A percentile compares a stretch with the other conserved stretches of the same genome.
phyloP scores from a whole-genome alignment of 2,329 filamentous ascomycete genomes.

The Beauveria medogensis region DNA sequence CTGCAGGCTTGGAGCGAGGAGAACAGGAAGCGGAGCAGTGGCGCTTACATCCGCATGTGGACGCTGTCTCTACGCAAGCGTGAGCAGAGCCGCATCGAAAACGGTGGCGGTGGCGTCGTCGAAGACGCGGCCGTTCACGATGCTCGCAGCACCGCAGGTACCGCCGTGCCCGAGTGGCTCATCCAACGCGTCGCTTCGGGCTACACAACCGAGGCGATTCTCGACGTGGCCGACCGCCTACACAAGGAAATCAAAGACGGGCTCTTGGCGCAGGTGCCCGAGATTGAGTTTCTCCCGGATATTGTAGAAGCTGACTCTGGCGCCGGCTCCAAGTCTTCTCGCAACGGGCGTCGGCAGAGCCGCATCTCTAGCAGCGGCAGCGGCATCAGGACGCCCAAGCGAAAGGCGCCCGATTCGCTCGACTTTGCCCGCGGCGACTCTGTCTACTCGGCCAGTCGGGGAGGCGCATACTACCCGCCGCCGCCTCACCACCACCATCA shows the following conservation, averaged over 20 bases:
- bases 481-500: slow-evolving; percentile 1
- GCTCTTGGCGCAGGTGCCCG: slow-evolving; percentile 40
- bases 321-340: not conserved
- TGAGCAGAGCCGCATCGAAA: slow-evolving; percentile 48
- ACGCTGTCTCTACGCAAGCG: slow-evolving; percentile 56
- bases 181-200: slow-evolving; percentile 35
- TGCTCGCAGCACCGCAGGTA: slow-evolving; percentile 23
- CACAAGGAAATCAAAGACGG: slow-evolving; percentile 36
- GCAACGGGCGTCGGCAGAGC: slow-evolving; percentile 15
- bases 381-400: slow-evolving; percentile 17
- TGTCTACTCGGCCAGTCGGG: not conserved
- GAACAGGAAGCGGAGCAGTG: slow-evolving; percentile 29
- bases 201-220: slow-evolving; percentile 40
- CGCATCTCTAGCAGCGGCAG: slow-evolving; percentile 10
- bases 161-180: slow-evolving; percentile 42
- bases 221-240: slow-evolving; percentile 38
- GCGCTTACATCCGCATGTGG: slow-evolving; percentile 39
- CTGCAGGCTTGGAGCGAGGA: slow-evolving; percentile 55
- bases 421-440: not conserved
- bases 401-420: slow-evolving; percentile 17
- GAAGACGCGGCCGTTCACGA: slow-evolving; percentile 19
- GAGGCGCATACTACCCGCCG: not conserved
- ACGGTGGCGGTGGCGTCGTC: slow-evolving; percentile 23
- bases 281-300: slow-evolving; percentile 52
- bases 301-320: slow-evolving; percentile 32